Conservation (phyloP, 2,329 filamentous ascomycete genomes). For the Penicillium sp. region DNA sequence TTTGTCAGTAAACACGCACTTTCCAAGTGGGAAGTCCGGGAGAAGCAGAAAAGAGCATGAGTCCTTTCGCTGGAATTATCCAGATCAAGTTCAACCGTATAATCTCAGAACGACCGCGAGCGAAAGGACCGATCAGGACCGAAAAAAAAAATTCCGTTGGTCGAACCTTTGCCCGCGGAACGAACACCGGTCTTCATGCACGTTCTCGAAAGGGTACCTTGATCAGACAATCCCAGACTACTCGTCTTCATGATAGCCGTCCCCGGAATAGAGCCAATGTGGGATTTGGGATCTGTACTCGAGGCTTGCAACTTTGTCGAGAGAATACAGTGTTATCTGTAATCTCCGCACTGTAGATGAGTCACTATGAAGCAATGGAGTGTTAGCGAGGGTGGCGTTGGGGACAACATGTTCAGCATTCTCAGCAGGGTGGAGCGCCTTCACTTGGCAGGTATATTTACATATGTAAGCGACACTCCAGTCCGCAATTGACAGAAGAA, state of each 20-base stretch:
- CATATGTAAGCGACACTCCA: neutral
- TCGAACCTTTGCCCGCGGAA: conserved; percentile 14
- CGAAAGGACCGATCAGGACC: conserved; percentile 2
- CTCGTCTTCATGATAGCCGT: conserved; percentile 44
- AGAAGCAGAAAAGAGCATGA: conserved; percentile 41
- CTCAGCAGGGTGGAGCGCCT: neutral
- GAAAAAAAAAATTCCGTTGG: neutral
- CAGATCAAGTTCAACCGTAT: conserved; percentile 53
- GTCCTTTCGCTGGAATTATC: conserved; percentile 52
- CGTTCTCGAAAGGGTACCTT: conserved; percentile 46
- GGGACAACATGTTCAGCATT: neutral
- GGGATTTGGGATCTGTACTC: conserved; percentile 37
- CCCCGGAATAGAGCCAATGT: conserved; percentile 24
- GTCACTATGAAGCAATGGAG: conserved; percentile 25
- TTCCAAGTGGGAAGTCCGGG: neutral
- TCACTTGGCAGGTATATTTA: conserved; percentile 8
- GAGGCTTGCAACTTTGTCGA: conserved; percentile 1
- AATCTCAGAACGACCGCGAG: conserved; percentile 45
- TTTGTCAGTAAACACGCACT: conserved; percentile 26
- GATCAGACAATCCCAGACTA: conserved; percentile 47
- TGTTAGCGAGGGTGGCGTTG: conserved; percentile 13
- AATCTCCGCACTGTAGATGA: conserved; percentile 20
- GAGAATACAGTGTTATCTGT: conserved; percentile 10
- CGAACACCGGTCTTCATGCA: conserved; percentile 51
- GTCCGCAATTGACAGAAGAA: neutral